Base-by-base conservation (phyloP, 768 basidiomycete genomes). In the Hydnomerulius pinastri region DNA sequence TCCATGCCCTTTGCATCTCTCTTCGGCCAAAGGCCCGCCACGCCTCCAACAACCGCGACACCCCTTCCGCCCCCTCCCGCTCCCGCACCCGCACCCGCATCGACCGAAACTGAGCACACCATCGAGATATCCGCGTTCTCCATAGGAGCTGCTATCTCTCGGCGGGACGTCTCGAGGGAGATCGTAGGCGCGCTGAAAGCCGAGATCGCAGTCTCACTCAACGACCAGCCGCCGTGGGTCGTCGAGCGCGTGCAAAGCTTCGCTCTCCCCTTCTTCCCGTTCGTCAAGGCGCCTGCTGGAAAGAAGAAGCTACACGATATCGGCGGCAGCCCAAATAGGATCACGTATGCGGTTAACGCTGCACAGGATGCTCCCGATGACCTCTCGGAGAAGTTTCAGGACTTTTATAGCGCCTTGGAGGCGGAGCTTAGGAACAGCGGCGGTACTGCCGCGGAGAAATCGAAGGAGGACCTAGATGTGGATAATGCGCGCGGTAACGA, bases 1-100 rank as follows among this genome's bases (percentile, higher is more conserved):
- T 67, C 78, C 23, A 87, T 87, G 58, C 85, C 90, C 0, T 93
- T 94, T 57, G 86, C 89, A 0, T 86, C 86, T 2, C 76, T 94
- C n/a, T 92, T 91, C 58, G 87, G 83, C 5, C 63, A 70, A 30
- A 59, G 68, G 41, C 51, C 73, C 4, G 56, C 66, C 33, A 69
- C 62, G 20, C 54, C 65, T 17, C 71, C 60, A 50, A 61, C 59
- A 49, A 61, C 60, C 20, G 61, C 70, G 8, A 66, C 66, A 24
- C 57, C n/a, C n/a, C n/a, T n/a, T n/a, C n/a, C 60, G 10, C 67
- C 44, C 53, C 68, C 57, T 58, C 65, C 44, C 33, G 59, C 13
- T 30, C 66, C 49, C 8, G 17, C 55, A 2, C 54, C 64, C 17
- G 43, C 61, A 23, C 53, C 73, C 23, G 55, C 69, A 2, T 48